Evolutionary conservation across 139 green algal genomes (phyloP), one percentile per base, ranked within the genome.

Genomic region (Micractinium sp.): DNA sequence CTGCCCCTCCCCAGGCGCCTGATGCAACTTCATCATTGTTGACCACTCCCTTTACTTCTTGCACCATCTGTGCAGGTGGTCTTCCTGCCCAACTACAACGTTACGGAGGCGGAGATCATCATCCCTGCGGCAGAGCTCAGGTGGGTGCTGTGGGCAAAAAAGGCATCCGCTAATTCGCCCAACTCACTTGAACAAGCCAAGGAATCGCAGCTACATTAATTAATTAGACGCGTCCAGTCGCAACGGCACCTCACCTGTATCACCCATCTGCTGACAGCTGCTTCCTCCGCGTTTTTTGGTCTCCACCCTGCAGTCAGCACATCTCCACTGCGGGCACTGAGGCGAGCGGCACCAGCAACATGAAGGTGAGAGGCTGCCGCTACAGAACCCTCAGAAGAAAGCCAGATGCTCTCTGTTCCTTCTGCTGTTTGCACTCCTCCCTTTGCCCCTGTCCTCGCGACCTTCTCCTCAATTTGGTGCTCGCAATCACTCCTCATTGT

Each of bases 41-140:
- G 63, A 73, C 20, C 69, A 76, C 69, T 7, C 67, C 71, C 7
- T 71, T 2, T 15, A 16, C 33, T 33, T 5, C 53, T n/a, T 36
- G 14, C 81, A 19, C 35, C 87, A 41, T 25, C 79, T 25, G 23
- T 35, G 60, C 92, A 94, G 92, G 93, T 96, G 12, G 90, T 97
- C 12, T 99, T 99, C 90, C 82, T 99, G 80, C 98, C 98, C 73
- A 97, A 99, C 94, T 99, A 99, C 96, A 99, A 99, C 91, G 96
- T 98, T 31, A 93, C 89, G 22, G 90, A 96, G 82, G 95, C 96
- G 0, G 96, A 98, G 93, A 85, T 94, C 67, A 92, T 98, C 88
- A 98, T 98, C 85, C 96, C 96, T 36, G 96, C 90, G n/a, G 94
- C 93, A 23, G 96, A 98, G 92, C 86, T 79, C 67, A 87, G 83